Evolutionary conservation across 192 early-diverging fungal species (phyloP), one percentile per base, ranked within the genome.

Genomic region (Mortierella hygrophila): DNA sequence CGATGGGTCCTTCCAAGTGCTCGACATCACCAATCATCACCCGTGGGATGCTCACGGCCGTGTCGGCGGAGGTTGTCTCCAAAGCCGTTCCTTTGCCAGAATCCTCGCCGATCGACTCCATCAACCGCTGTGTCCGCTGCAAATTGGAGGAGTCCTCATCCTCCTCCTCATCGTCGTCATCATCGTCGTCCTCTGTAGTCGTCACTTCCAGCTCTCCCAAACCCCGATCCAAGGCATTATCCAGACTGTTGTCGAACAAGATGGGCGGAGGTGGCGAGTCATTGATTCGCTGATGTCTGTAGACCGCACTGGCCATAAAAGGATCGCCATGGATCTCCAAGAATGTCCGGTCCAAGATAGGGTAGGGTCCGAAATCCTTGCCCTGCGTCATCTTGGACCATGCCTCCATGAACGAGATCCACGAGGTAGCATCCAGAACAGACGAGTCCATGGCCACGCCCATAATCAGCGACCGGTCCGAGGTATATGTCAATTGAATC

Each of bases 351-450:
- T 86, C 76, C 76, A 86, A 41, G 65, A 81, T 74, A 0, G 84
- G 84, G 40, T 77, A 86, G 29, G 84, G 84, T 38, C 70, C 47
- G 65, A 86, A 86, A 70, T 86, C 84, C 68, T 86, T 73, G 63
- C 84, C 84, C n/a, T 81, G 84, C 40, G 84, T 86, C 16, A 81
- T 86, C 18, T 70, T 86, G 65, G 84, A 72, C 84, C 84, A 86
- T 26, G 84, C 84, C 11, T 80, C 79, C 84, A 86, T 81, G 49
- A 86, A 86, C 35, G 84, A 86, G 16, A 86, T 76, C 41, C 80
- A 74, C 40, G 84, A 86, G 32, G 63, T 74, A 5, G 78, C 84
- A 74, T 86, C 84, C 84, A 86, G 80, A 11, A 81, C 72, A n/a
- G 79, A 80, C 10, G 84, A 81, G 70, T 86, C 84, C 79, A 81